Conservation (phyloP, 2,329 filamentous ascomycete species). For the Sclerotinia spermophila region DNA sequence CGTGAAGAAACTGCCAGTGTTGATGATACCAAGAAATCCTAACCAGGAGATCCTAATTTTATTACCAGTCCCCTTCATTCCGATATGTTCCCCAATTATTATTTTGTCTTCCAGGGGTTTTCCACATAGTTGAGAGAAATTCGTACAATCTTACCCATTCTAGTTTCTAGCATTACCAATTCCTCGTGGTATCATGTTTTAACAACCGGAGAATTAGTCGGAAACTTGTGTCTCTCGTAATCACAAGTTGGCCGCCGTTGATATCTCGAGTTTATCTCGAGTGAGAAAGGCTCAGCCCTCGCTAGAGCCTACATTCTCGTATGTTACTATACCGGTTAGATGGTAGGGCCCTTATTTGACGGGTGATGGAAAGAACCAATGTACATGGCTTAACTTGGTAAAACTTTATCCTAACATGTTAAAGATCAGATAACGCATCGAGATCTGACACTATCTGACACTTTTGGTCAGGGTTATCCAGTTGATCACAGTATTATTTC, state of each 20-base stretch:
- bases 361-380: background rate
- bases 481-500: background rate
- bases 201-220: background rate
- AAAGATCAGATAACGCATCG: constrained; percentile 3
- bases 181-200: background rate
- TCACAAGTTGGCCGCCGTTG: background rate
- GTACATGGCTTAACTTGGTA: background rate
- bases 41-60: background rate
- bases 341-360: background rate
- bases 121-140: background rate
- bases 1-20: background rate
- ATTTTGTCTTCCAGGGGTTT: background rate
- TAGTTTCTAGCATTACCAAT: background rate
- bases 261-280: background rate
- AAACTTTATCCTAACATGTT: background rate
- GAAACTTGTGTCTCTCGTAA: background rate
- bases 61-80: no score
- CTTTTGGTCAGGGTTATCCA: background rate
- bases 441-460: constrained; percentile 6
- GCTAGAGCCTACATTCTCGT: background rate
- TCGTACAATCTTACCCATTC: background rate
- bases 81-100: background rate
- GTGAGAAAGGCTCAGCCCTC: background rate
- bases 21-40: background rate
- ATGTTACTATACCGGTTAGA: background rate